Base-by-base conservation (phyloP, 2,329 filamentous ascomycete species). In the Emmonsiellopsis sp. region DNA sequence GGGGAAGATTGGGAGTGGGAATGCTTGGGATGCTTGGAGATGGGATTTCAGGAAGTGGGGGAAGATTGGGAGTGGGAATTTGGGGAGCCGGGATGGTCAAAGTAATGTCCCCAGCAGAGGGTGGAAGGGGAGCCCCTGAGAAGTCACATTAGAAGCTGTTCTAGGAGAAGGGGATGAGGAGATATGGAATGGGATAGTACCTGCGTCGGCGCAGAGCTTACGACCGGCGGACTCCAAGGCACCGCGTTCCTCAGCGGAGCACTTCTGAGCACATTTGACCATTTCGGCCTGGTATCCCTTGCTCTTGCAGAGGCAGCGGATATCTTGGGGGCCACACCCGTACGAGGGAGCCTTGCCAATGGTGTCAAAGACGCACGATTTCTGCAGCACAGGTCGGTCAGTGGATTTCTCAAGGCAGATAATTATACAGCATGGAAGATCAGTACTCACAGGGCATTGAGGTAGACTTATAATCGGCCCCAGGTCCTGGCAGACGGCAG, bases 291-390 rank as follows among this genome's bases (percentile, higher is more conserved):
- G 54, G 21, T 58, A 58, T 9, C 14, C 39, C n/a, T 50, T 33
- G 21, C 34, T 58, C 33, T 13, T 21, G 33, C 56, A 58, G 42
- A 58, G 49, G 50, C 56, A 58, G 9, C 42, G 33, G 39, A 42
- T 33, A 45, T 54, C 48, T 9, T n/a, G 43, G 17, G n/a, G 1
- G 5, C 27, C 14, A 34, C 56, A 58, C 5, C 56, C 54, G 40
- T 45, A 55, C 14, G 53, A 10, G 4, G 31, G 34, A 11, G 52
- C 49, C 33, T 53, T 54, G 9, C 21, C 39, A 14, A 56, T 14
- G n/a, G 50, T 51, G 0, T 49, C 46, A 27, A 46, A 52, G 48
- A 56, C 32, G 37, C 56, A 58, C 10, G 31, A 39, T 53, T 33
- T 56, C 56, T 58, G 44, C 3, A 13, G 11, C 10, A 9, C n/a